Percentiles rank a stretch among this genome's conserved stretches.
Conservation (phyloP, 1,284 basidiomycete genomes). For the Melanopsichium pennsylvanicum region DNA sequence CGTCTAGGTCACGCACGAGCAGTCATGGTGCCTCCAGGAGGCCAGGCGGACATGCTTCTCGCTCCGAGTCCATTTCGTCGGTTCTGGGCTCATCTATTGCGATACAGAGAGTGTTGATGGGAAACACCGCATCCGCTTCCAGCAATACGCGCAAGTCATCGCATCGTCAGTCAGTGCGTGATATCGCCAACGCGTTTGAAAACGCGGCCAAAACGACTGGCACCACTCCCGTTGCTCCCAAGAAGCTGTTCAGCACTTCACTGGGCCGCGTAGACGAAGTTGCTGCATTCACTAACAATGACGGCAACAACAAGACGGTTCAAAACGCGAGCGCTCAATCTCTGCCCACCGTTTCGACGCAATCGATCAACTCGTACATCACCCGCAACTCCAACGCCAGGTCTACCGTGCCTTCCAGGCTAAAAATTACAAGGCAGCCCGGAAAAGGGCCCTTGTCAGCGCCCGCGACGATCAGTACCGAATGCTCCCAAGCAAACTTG, state of each 20-base stretch:
- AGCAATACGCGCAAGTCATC: not conserved
- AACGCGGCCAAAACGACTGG: conserved; percentile 1
- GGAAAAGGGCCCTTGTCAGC: conserved; percentile 17
- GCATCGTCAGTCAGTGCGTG: conserved; percentile 24
- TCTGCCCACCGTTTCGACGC: not conserved
- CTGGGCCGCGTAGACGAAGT: conserved; percentile 17
- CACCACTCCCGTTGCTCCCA: not conserved
- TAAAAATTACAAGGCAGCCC: conserved; percentile 20
- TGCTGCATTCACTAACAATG: not conserved
- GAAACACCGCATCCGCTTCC: conserved; percentile 2
- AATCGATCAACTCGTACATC: not conserved
- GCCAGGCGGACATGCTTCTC: conserved; percentile 8
- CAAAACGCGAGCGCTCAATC: too few species aligned
- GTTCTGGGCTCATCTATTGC: conserved; percentile 29
- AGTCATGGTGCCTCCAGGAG: conserved; percentile 8
- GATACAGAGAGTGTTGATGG: conserved; percentile 31
- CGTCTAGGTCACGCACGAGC: conserved; percentile 14
- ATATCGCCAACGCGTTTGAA: conserved; percentile 26
- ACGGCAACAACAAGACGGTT: too few species aligned
- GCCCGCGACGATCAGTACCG: conserved; percentile 7
- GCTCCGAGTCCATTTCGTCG: conserved; percentile 32
- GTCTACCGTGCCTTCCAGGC: not conserved
- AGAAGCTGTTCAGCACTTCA: not conserved
- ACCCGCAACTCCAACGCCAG: not conserved
- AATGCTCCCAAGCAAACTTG: not conserved